Base-by-base conservation (phyloP, 2,329 filamentous ascomycete species). In the Cladosporium phlei region DNA sequence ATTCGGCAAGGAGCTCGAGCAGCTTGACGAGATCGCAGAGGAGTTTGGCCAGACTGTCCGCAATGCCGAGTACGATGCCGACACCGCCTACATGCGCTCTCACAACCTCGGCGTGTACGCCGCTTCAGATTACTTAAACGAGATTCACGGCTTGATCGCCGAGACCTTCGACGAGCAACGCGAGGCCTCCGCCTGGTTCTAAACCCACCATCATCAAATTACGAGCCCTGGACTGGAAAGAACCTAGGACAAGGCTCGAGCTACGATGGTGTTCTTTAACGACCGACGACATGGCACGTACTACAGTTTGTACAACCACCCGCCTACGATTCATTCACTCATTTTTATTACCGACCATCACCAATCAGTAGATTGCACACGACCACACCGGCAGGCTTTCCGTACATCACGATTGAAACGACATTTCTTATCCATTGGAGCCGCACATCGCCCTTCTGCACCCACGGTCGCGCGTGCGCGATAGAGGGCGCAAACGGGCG, bases 1-100 rank as follows among this genome's bases (percentile, higher is more conserved):
- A 0, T 97, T 97, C 59, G 88, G 88, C 44, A 83, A 85, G 40
- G 93, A 98, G 68, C 74, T 97, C 44, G 88, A 88, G 47, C 86
- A 97, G 68, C 87, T 97, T 19, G 88, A 89, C 44, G 93, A 97
- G 68, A 78, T 96, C 12, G 91, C 85, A 0, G 93, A 97, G 69
- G 90, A 96, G 67, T 91, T 88, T 57, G 81, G 82, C 32, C 63
- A 64, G 38, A 69, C 66, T 1, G 75, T 81, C 22, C 76, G 77
- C 52, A 75, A 80, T 50, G 75, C 76, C n/a, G 72, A 81, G 35
- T 69, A 83, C 29, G 84, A 90, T 34, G 85, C 88, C 46, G 88
- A 94, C 65, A 77, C 87, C 59, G 73, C 79, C 55, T 79, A 83
- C 49, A 79, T 97, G 62, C 67, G 76, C 49, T 74, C 77, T 19